A percentile compares a stretch with the other conserved stretches of the same genome.
phyloP scores from a whole-genome alignment of 176 grass and related monocot species.

The Zea mays region Zm-B73-REFERENCE-NAM-5.0 NC_050100.1:144923501-144924000 shows the following conservation, averaged over 20 bases:
- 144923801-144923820: slow-evolving; percentile 74
- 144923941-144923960: not conserved
- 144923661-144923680: slow-evolving; percentile 85
- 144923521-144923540: too few relatives aligned
- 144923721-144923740: slow-evolving; percentile 64
- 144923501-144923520: too few relatives aligned
- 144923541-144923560: not conserved
- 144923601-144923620: slow-evolving; percentile 71
- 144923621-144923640: slow-evolving; percentile 78
- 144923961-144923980: not conserved
- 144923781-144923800: slow-evolving; percentile 86
- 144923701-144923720: slow-evolving; percentile 86
- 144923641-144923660: slow-evolving; percentile 99
- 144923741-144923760: slow-evolving; percentile 44
- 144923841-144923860: slow-evolving; percentile 70
- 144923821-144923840: slow-evolving; percentile 98
- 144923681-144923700: slow-evolving; percentile 68
- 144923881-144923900: not conserved
- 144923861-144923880: slow-evolving; percentile 42
- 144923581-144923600: slow-evolving; percentile 52
- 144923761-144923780: slow-evolving; percentile 86
- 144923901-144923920: not conserved
- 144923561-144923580: slow-evolving; percentile 29
- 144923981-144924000: not conserved
- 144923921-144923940: too few relatives aligned